Base-by-base conservation (phyloP, 805 yeast species). In the Starmerella khaoyaiensis region DNA sequence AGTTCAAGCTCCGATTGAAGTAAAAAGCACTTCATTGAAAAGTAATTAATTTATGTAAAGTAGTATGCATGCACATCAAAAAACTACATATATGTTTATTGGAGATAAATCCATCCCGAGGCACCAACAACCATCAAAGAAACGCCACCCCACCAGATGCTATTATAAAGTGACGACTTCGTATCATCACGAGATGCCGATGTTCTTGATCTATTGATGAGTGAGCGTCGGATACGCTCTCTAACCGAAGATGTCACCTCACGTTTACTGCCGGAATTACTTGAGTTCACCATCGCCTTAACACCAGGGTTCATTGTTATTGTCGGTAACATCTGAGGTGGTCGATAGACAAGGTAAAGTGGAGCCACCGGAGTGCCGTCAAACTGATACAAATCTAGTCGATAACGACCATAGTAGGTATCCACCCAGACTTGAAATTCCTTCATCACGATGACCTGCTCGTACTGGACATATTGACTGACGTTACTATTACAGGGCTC, bases 301-400 rank as follows among this genome's bases (percentile, higher is more conserved):
- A 38, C 41, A 9, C 48, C 48, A 17, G 98, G 98, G 59, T 86
- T 87, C 67, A 90, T 63, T 0, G 96, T 86, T 36, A 57, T 61
- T 1, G 97, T 90, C 17, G 98, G 98, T 42, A 90, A 71, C 98
- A 90, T 90, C 71, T 79, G 68, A 8, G 98, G 93, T 5, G 98
- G 98, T 51, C 71, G 71, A 64, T 86, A 90, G 2, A 93, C 94
- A 57, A 90, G 68, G 59, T 83, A 90, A 52, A 90, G 59, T 0
- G 98, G 97, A 48, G 83, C 87, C 65, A 79, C 60, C 31, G 74
- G 74, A 14, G 80, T 58, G 14, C 96, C 96, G 28, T 63, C 65
- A 50, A 69, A 77, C 61, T 77, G 75, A 60, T 69, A 77, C 42
- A 90, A 63, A 44, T 76, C 76, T 40, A 90, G 69, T 48, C 71